Percentiles rank a stretch among this genome's conserved stretches.
Conservation (phyloP, 1,139 yeast species). For the Eremothecium coryli region DNA sequence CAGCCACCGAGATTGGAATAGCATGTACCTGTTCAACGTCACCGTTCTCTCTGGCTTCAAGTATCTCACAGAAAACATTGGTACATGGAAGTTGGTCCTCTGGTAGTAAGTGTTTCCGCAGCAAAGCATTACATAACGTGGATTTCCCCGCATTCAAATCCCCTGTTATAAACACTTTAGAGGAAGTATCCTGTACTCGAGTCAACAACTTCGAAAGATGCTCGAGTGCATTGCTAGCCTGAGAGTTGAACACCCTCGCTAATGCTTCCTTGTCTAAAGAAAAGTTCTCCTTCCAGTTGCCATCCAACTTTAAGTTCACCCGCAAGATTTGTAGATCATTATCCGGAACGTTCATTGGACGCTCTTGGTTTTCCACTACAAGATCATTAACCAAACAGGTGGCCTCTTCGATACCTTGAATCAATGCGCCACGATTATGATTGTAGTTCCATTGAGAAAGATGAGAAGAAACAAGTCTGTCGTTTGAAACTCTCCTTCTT, state of each 20-base stretch:
- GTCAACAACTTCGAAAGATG: slow-evolving; percentile 70
- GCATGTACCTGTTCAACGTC: slow-evolving; percentile 91
- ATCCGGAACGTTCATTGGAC: slow-evolving; percentile 22
- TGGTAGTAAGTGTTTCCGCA: slow-evolving; percentile 72
- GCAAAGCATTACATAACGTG: slow-evolving; percentile 84
- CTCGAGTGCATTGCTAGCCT: slow-evolving; percentile 37
- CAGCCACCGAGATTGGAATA: slow-evolving; percentile 47
- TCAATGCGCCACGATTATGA: slow-evolving; percentile 23
- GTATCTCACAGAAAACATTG: slow-evolving; percentile 87
- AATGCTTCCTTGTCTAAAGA: slow-evolving; percentile 24
- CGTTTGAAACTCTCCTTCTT: slow-evolving; percentile 16
- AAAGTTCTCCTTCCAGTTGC: slow-evolving; percentile 13
- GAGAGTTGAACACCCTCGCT: slow-evolving; percentile 24
- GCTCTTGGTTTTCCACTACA: slow-evolving; percentile 19
- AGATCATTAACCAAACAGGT: slow-evolving; percentile 19
- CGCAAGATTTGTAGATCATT: slow-evolving; percentile 19
- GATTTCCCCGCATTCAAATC: slow-evolving; percentile 96
- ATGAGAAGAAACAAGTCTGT: slow-evolving; percentile 21
- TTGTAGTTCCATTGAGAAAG: slow-evolving; percentile 29
- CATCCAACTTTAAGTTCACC: slow-evolving; percentile 26
- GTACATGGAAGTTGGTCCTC: slow-evolving; percentile 99
- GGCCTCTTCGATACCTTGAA: slow-evolving; percentile 18
- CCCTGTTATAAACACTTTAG: slow-evolving; percentile 93
- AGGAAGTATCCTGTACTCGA: slow-evolving; percentile 82
- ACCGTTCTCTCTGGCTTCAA: slow-evolving; percentile 70